Evolutionary conservation across 805 yeast genomes (phyloP), one percentile per base, ranked within the genome.

Genomic region (Ogataea wickerhamii): DNA sequence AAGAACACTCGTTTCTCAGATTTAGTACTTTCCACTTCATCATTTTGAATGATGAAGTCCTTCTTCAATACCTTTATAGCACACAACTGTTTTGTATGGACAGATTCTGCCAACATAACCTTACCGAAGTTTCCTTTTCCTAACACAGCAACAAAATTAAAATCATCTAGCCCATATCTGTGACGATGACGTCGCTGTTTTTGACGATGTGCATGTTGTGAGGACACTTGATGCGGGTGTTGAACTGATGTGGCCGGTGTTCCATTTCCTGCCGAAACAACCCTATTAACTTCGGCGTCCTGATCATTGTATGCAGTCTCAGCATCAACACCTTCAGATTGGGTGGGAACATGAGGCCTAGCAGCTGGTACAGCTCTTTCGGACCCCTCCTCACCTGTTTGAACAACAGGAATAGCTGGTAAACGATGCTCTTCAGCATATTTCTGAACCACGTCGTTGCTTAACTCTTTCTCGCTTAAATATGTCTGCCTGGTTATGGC

Each of bases 71-170:
- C 98, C 66, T 93, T 93, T 40, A 93, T 89, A 19, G 99, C 99
- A 67, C 96, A 93, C 39, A 93, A 64, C 39, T 78, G 76, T 37
- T 77, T 75, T 0, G 91, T 80, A 44, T 81, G 83, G 57, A 91
- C 81, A 12, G 96, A 85, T 64, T 91, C 96, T 1, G 97, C 98
- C 50, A 93, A 74, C 89, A 93, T 87, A 40, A 93, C 98, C 59
- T 93, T 93, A 64, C 99, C 99, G 61, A 93, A 93, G 61, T 93
- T 93, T 66, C 99, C 99, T 60, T 89, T 93, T 53, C 99, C 99
- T 41, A 93, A 73, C 7, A 93, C 98, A 7, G 97, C 95, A 50
- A 93, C 66, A 56, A 93, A 84, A 51, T 87, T 83, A 72, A 93
- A 93, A 63, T 93, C 98, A 60, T 93, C 98, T 40, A 93, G 72